Evolutionary conservation across 768 basidiomycete genomes (phyloP), one percentile per base, ranked within the genome.

Genomic region (Tylopilus sp.): DNA sequence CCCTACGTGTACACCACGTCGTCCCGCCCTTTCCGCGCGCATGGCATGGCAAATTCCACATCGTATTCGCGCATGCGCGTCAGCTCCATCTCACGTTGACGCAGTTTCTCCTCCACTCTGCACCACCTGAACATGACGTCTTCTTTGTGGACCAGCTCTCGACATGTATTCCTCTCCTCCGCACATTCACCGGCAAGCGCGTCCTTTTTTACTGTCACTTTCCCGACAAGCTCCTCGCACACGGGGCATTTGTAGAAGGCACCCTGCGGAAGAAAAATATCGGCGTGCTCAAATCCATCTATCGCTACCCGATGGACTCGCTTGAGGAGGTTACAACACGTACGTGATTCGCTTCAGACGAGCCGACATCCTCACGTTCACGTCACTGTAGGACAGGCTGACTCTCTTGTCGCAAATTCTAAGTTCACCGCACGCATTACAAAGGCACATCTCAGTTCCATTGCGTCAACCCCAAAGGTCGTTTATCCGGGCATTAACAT

Each of bases 141-240:
- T 94, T 85, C 72, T 85, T 98, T 52, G 89, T 98, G 4, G 95
- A 98, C 71, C 97, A 98, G 66, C 82, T 98, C n/a, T 93, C 92
- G 6, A 92, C 94, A 2, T 93, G 88, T 57, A 75, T 98, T 22
- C 95, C 95, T 0, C 74, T 97, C 51, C 75, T 99, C 0, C 80
- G 90, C 3, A 61, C 73, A 52, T 62, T 90, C 13, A 79, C 76
- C 3, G 75, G 75, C 20, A 90, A 81, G n/a, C 82, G 91, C 2
- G 88, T 95, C 28, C 86, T 98, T 18, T 98, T 98, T 70, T 98
- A 99, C 67, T 95, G 93, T 59, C 97, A 98, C 67, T 98, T 99
- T 59, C 97, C 95, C 0, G 95, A 99, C 71, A 95, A 95, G 68
- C 75, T 98, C 1, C 78, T 98, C 23, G 82, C 87, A 6, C 79